A percentile compares a stretch with the other conserved stretches of the same genome.
Conservation (phyloP, 768 basidiomycete species). For the Hypsizygus marmoreus region DNA sequence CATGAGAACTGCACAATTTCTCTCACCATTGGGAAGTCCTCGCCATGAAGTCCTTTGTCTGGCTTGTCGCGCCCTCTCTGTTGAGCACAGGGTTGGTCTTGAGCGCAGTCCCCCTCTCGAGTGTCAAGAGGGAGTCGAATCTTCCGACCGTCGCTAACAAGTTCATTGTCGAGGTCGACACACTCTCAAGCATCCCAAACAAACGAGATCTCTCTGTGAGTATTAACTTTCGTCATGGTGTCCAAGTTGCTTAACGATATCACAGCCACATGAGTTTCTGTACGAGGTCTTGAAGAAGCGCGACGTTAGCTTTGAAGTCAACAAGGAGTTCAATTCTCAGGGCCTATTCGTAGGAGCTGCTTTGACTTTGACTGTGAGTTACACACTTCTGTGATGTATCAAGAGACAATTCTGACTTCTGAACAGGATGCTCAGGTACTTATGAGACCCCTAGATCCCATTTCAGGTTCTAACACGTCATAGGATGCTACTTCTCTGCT, state of each 20-base stretch:
- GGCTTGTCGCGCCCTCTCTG: slow-evolving; percentile 27
- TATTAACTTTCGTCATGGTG: not conserved
- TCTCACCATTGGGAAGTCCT: slow-evolving; percentile 10
- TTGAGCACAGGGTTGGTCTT: slow-evolving; percentile 26
- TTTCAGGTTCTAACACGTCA: too few species aligned
- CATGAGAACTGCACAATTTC: not conserved
- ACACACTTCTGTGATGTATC: not conserved
- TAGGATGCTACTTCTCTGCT: slow-evolving; percentile 53
- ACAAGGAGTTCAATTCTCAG: slow-evolving; percentile 51
- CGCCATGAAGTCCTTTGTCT: slow-evolving; percentile 36
- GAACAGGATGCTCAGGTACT: slow-evolving; percentile 28
- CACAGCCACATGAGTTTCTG: slow-evolving; percentile 51
- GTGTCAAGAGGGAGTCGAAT: slow-evolving; percentile 38
- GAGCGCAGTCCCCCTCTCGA: slow-evolving; percentile 36
- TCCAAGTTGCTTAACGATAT: not conserved
- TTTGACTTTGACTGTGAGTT: slow-evolving; percentile 46
- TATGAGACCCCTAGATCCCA: not conserved
- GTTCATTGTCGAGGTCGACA: slow-evolving; percentile 61
- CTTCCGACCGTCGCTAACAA: slow-evolving; percentile 45
- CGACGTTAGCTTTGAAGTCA: slow-evolving; percentile 44
- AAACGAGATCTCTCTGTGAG: slow-evolving; percentile 31
- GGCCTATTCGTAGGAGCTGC: slow-evolving; percentile 63
- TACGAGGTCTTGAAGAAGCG: slow-evolving; percentile 49
- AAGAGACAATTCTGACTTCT: not conserved
- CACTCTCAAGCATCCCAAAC: slow-evolving; percentile 33